Conservation (phyloP, 2,329 filamentous ascomycete species). For the Paraphoma sp. region DNA sequence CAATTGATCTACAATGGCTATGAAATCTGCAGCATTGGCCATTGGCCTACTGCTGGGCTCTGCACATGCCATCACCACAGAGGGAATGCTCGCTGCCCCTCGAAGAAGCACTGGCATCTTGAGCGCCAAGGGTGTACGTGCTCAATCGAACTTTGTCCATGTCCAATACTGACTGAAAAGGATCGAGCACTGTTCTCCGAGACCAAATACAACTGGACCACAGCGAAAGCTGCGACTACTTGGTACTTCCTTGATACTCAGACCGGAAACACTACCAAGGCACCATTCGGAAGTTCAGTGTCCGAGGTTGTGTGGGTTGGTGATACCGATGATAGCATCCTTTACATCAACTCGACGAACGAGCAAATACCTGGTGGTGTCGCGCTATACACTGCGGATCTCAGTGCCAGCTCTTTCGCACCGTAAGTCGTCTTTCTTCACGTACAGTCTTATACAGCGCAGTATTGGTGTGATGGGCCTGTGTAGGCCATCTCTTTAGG, state of each 20-base stretch:
- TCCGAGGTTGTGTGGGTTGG: slow-evolving; percentile 46
- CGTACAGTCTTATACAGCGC: too few species aligned
- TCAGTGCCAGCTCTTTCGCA: slow-evolving; percentile 30
- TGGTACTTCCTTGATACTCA: slow-evolving; percentile 40
- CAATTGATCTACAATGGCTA: slow-evolving; percentile 32
- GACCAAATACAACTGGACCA: slow-evolving; percentile 46
- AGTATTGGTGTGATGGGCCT: too few species aligned
- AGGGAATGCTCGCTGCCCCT: slow-evolving; percentile 36
- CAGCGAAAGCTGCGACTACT: slow-evolving; percentile 57
- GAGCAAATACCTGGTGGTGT: slow-evolving; percentile 56
- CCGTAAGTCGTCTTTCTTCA: slow-evolving; percentile 21
- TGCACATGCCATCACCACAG: slow-evolving; percentile 32
- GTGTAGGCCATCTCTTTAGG: too few species aligned
- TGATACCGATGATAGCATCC: slow-evolving; percentile 58
- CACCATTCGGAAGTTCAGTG: slow-evolving; percentile 39
- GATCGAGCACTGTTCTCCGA: slow-evolving; percentile 42
- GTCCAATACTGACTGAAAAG: slow-evolving; percentile 17
- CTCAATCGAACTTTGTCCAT: neutral
- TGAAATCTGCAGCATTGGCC: slow-evolving; percentile 30
- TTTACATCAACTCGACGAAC: slow-evolving; percentile 68
- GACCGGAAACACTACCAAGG: slow-evolving; percentile 40
- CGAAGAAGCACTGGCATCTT: slow-evolving; percentile 41
- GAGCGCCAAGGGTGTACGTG: slow-evolving; percentile 41
- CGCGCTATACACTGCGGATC: slow-evolving; percentile 43
- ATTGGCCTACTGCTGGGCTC: slow-evolving; percentile 34